Conservation (phyloP, 2,329 filamentous ascomycete genomes). For the Paecilomyces formosus region DNA sequence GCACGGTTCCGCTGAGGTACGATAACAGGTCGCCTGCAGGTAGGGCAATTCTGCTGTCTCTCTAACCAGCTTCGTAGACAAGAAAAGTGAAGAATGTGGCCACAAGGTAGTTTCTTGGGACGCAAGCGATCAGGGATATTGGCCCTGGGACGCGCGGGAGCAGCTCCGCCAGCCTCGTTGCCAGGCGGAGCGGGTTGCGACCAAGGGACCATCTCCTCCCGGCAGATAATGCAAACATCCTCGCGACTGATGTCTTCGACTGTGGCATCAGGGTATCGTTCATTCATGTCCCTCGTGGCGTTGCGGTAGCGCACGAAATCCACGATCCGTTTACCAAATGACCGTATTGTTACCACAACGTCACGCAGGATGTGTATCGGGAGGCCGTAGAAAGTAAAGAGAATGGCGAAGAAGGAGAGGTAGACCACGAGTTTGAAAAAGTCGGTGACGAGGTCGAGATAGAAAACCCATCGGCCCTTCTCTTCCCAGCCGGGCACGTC, state of each 20-base stretch:
- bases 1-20: conserved; percentile 28
- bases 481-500: conserved; percentile 95
- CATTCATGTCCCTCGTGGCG: conserved; percentile 89
- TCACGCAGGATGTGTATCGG: conserved; percentile 96
- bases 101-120: conserved; percentile 93
- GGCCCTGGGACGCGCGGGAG: conserved; percentile 14
- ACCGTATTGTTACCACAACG: conserved; percentile 85
- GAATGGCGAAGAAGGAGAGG: conserved; percentile 83
- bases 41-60: conserved; percentile 93
- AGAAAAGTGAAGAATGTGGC: conserved; percentile 88
- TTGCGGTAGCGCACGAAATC: conserved; percentile 86
- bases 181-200: conserved; percentile 41
- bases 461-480: conserved; percentile 88
- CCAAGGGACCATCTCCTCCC: conserved; percentile 91
- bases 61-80: conserved; percentile 97
- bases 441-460: conserved; percentile 78
- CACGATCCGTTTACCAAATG: conserved; percentile 81
- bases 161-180: conserved; percentile 18
- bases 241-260: conserved; percentile 75
- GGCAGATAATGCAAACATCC: conserved; percentile 94
- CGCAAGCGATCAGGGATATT: conserved; percentile 69
- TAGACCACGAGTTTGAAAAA: conserved; percentile 89
- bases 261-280: conserved; percentile 81
- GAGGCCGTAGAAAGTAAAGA: conserved; percentile 87
- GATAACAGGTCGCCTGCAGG: conserved; percentile 77